These are phyloP conservation scores for Peterozyma xylosa DNA, from an alignment of 805 yeast genomes.

Conservation along the genomic window DNA sequence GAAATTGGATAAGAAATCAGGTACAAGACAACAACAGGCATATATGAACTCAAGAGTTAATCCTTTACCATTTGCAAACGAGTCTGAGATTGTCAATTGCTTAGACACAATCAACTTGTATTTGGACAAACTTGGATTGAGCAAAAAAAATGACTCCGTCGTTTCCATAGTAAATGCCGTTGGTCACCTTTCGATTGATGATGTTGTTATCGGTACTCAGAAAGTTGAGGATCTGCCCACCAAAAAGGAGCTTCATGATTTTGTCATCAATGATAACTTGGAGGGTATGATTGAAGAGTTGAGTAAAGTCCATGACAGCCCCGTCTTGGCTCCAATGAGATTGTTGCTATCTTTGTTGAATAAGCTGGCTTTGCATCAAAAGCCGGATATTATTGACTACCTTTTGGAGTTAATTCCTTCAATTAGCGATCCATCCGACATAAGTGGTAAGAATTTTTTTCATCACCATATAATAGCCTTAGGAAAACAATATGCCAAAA, in stretches of 20 bases:
- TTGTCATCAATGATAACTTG: slow-evolving; percentile 28
- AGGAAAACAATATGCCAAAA: slow-evolving; percentile 51
- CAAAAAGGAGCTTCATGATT: slow-evolving; percentile 14
- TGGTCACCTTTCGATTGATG: slow-evolving; percentile 8
- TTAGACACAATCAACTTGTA: slow-evolving; percentile 45
- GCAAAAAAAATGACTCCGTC: slow-evolving; percentile 13
- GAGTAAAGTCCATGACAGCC: slow-evolving; percentile 32
- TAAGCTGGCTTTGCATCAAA: slow-evolving; percentile 51
- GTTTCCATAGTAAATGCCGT: slow-evolving; percentile 20
- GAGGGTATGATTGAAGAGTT: slow-evolving; percentile 35
- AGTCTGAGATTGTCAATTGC: slow-evolving; percentile 45
- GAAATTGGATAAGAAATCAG: slow-evolving; percentile 80
- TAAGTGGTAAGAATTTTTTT: slow-evolving; percentile 75
- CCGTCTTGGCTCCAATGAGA: slow-evolving; percentile 46
- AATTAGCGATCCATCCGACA: slow-evolving; percentile 59
- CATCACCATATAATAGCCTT: slow-evolving; percentile 77
- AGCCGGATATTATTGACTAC: slow-evolving; percentile 51
- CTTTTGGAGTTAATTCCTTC: slow-evolving; percentile 43
- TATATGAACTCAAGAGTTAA: slow-evolving; percentile 60
- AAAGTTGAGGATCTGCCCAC: not conserved
- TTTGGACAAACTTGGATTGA: slow-evolving; percentile 39
- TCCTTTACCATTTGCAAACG: slow-evolving; percentile 75
- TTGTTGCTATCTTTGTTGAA: slow-evolving; percentile 54
- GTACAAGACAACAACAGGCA: slow-evolving; percentile 47
- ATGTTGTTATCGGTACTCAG: slow-evolving; percentile 9